Base-by-base conservation (phyloP, 805 yeast species). In the Saturnispora silvae region DNA sequence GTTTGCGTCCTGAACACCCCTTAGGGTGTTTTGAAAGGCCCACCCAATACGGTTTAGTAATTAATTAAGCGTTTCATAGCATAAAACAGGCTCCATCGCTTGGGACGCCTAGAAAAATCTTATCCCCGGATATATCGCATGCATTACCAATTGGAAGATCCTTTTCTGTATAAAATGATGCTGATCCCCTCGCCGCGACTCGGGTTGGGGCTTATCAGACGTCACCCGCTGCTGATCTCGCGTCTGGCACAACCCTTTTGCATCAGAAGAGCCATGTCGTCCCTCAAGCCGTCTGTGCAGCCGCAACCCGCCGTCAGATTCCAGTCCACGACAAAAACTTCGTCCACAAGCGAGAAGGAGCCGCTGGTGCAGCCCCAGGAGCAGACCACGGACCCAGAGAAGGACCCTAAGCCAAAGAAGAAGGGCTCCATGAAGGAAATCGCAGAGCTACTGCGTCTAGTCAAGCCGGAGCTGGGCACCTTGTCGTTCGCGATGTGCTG, bases 401-500 rank as follows among this genome's bases (percentile, higher is more conserved):
- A n/a, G 10, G 10, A 25, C 28, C n/a, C 28, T 5, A 14, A 5
- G 8, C 31, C 24, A 2, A 43, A 45, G 11, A 50, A 46, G 35
- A 44, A 43, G 25, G 38, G 54, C 3, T 46, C 60, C 4, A 44
- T 55, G 18, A 40, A 48, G 3, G 78, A 72, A 39, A 57, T 72
- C 15, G 16, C 49, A 36, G 54, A 81, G 29, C 56, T 81, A 20
- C 65, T 79, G 35, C 57, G 52, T 23, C 61, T 81, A n/a, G 74
- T 81, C 0, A 67, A 60, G 43, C 70, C 75, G 2, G 86, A 81
- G 51, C 51, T 67, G 5, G 60, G 61, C 38, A 69, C 78, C 3
- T 63, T 81, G 49, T 45, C 65, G 1, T 56, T 68, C 16, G 96
- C 96, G 0, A 60, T 87, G 28, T 45, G 67, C 0, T 68, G 83